Base-by-base conservation (phyloP, 768 basidiomycete genomes). In the Leccinum pellstonianum region DNA sequence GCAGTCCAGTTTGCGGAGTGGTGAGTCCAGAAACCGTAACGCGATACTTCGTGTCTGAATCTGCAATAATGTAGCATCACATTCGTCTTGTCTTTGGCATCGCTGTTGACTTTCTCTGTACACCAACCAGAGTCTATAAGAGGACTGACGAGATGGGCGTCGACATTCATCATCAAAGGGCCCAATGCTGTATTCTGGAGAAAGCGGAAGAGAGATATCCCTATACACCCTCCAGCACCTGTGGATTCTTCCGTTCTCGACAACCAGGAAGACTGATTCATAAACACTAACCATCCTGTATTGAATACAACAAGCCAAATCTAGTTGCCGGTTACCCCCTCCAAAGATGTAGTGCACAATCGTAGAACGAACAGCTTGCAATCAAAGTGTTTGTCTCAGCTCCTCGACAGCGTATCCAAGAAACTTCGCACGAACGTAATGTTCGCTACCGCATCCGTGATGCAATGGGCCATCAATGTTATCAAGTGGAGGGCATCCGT, bases 301-400 rank as follows among this genome's bases (percentile, higher is more conserved):
- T 41, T 37, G 31, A 55, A 46, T 43, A 19, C 12, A 25, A 51
- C 33, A 21, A n/a, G 27, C 31, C 33, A 43, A 17, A 31, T 43
- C 8, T n/a, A 23, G 2, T 41, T 11, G 53, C 48, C 51, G 12
- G 52, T 82, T 71, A 94, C 35, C 80, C 88, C 50, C 73, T 76
- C 95, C 96, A 99, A 17, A 95, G 66, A 70, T 86, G 84, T 73
- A 98, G 70, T 38, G 78, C 73, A 70, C 94, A 92, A 68, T 99
- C 97, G 69, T 98, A 99, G 76, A 99, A 99, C 17, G 94, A 97
- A 70, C 94, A 95, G 63, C 88, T 95, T 8, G 86, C 94, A 38
- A 98, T 79, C 54, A 89, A 56, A 2, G 86, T 86, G 37, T 77
- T 72, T 23, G 23, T 10, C 37, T 15, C 23, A 46, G 1, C 54